phyloP scores from a whole-genome alignment of 2,329 filamentous ascomycete species.

The Beauveria medogensis region DNA sequence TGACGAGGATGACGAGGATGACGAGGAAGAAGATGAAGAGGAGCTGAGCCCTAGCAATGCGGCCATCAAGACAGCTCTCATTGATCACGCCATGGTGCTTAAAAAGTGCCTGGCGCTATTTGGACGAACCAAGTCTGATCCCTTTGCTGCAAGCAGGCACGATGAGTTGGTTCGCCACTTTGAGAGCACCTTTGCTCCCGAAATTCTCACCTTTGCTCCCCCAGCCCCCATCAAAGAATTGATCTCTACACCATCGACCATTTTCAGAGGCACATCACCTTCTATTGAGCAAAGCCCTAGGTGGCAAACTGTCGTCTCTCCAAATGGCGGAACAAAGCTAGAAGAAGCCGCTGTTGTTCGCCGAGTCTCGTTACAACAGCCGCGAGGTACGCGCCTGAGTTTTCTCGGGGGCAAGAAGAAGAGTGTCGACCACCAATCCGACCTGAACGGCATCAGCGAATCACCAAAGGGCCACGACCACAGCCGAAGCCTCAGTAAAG shows the following conservation, averaged over 20 bases:
- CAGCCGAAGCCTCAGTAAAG: slow-evolving; percentile 24
- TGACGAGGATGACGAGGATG: slow-evolving; percentile 30
- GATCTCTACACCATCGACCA: slow-evolving; percentile 35
- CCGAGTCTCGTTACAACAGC: slow-evolving; percentile 43
- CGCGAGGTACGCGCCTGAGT: slow-evolving; percentile 44
- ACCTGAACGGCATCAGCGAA: slow-evolving; percentile 21
- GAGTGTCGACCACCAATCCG: slow-evolving; percentile 23
- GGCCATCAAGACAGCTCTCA: slow-evolving; percentile 73
- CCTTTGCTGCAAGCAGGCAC: slow-evolving; percentile 1
- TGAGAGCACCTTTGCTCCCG: slow-evolving; percentile 54
- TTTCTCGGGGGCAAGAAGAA: slow-evolving; percentile 49
- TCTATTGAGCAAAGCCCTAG: slow-evolving; percentile 29
- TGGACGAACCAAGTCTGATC: slow-evolving; percentile 42
- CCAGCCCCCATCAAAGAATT: slow-evolving; percentile 34
- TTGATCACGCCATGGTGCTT: slow-evolving; percentile 83
- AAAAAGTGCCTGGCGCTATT: slow-evolving; percentile 71
- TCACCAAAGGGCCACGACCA: slow-evolving; percentile 18
- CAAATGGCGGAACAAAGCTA: slow-evolving; percentile 27
- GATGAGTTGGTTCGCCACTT: slow-evolving; percentile 57
- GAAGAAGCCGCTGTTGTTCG: slow-evolving; percentile 45
- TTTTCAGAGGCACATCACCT: slow-evolving; percentile 42
- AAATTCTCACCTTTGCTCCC: slow-evolving; percentile 55
- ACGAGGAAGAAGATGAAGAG: slow-evolving; percentile 37
- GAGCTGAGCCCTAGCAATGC: slow-evolving; percentile 57
- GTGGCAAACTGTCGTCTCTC: slow-evolving; percentile 24